Conservation (phyloP, 2,329 filamentous ascomycete genomes). For the Ceratocystis colombiana region DNA sequence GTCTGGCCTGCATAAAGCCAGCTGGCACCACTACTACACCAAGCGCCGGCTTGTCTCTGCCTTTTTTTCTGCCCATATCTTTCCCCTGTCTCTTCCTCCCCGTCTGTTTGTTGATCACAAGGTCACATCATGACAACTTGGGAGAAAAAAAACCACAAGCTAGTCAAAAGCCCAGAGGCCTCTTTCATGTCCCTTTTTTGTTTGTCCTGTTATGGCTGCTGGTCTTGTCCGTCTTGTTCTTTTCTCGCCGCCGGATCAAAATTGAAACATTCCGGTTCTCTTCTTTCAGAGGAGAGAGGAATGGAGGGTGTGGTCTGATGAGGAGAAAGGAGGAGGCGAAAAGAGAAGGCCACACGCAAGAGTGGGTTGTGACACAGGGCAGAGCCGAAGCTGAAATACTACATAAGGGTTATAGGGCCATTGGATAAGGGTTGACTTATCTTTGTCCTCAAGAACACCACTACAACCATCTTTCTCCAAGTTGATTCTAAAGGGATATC, state of each 20-base stretch:
- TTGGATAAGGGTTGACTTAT: neutral
- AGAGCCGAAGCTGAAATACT: neutral
- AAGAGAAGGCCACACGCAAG: neutral
- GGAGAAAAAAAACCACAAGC: neutral
- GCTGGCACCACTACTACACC: neutral
- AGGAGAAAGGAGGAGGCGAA: neutral
- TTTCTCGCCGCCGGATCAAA: too few species aligned
- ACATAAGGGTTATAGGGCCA: neutral
- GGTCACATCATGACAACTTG: neutral
- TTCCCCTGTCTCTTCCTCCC: neutral
- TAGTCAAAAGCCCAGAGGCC: neutral
- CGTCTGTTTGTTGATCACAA: neutral
- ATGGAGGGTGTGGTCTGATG: neutral
- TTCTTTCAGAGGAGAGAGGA: neutral
- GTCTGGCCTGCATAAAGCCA: neutral
- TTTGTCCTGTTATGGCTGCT: neutral
- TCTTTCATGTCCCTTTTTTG: neutral
- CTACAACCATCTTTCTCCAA: neutral
- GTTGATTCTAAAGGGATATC: too few species aligned
- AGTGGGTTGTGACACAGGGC: neutral
- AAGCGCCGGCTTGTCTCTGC: neutral
- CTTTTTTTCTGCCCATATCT: neutral
- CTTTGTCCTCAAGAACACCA: neutral
- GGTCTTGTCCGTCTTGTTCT: too few species aligned
- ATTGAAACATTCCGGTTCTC: neutral